These are phyloP conservation scores for Apophysomyces trapeziformis DNA, from an alignment of 371 early-diverging fungal genomes.

Conservation along the genomic window DNA sequence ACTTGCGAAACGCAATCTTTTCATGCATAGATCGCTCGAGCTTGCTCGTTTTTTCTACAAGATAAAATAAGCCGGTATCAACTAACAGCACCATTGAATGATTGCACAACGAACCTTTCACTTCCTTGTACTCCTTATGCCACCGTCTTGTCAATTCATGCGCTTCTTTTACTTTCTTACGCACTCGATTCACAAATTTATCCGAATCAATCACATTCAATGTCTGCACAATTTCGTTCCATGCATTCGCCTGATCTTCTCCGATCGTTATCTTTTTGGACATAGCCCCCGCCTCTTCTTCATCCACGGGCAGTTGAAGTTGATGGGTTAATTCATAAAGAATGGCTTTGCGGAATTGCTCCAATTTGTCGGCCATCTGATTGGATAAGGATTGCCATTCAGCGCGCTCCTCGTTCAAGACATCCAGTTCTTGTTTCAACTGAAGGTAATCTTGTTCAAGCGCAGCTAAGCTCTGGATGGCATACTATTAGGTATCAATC, in stretches of 20 bases:
- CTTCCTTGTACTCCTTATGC: slow-evolving; percentile 42
- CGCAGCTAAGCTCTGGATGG: slow-evolving; percentile 16
- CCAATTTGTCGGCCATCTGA: slow-evolving; percentile 47
- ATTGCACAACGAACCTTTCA: slow-evolving; percentile 37
- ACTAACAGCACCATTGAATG: background rate
- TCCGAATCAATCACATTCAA: slow-evolving; percentile 29
- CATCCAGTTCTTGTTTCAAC: slow-evolving; percentile 20
- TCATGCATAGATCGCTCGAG: slow-evolving; percentile 44
- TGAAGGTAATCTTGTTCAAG: slow-evolving; percentile 26
- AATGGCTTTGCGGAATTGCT: slow-evolving; percentile 37
- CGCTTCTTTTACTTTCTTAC: slow-evolving; percentile 49
- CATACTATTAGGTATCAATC: background rate
- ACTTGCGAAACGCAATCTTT: slow-evolving; percentile 70
- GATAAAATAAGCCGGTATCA: background rate
- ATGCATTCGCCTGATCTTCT: slow-evolving; percentile 34
- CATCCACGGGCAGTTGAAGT: slow-evolving; percentile 48
- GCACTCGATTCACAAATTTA: slow-evolving; percentile 41
- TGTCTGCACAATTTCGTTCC: slow-evolving; percentile 41
- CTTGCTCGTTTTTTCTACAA: slow-evolving; percentile 58
- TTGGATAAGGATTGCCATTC: slow-evolving; percentile 35
- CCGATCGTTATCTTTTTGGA: slow-evolving; percentile 30
- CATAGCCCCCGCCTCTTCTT: slow-evolving; percentile 38
- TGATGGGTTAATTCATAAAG: slow-evolving; percentile 44
- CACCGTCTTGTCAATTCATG: slow-evolving; percentile 46
- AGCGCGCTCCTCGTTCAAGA: slow-evolving; percentile 30